phyloP scores from a whole-genome alignment of 176 grass and related monocot genomes.

The Echinochloa phyllopogon region DNA sequence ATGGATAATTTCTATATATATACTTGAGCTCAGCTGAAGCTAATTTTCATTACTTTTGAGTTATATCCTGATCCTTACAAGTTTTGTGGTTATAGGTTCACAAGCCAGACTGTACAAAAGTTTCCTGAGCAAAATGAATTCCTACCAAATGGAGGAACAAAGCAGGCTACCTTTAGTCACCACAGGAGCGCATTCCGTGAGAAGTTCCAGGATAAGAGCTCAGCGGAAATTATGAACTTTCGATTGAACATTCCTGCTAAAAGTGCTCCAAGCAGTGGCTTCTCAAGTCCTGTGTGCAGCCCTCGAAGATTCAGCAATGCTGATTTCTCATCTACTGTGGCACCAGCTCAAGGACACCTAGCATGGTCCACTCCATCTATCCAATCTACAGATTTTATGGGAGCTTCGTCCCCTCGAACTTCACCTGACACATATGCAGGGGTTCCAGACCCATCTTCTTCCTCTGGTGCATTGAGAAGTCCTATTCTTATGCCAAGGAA shows the following conservation, averaged over 20 bases:
- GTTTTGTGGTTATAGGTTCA: constrained; percentile 56
- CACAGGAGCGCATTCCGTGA: constrained; percentile 49
- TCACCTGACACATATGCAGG: constrained; percentile 66
- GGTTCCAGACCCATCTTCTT: constrained; percentile 60
- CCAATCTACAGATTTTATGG: constrained; percentile 50
- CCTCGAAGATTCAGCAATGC: constrained; percentile 74
- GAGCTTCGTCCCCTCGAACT: constrained; percentile 45
- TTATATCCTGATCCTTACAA: constrained; percentile 22
- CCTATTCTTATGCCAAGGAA: constrained; percentile 58
- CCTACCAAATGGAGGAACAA: constrained; percentile 40
- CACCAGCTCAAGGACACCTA: constrained; percentile 53
- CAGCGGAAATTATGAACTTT: constrained; percentile 59
- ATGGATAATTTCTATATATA: background rate
- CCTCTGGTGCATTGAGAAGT: constrained; percentile 53
- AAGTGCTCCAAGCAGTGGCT: constrained; percentile 81
- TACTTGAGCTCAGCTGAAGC: background rate
- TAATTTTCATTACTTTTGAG: constrained; percentile 10
- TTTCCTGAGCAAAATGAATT: constrained; percentile 54
- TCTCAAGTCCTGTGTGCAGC: constrained; percentile 72
- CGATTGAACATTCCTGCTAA: constrained; percentile 77
- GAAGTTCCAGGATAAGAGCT: constrained; percentile 62
- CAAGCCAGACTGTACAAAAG: constrained; percentile 51
- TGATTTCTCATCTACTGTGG: constrained; percentile 41
- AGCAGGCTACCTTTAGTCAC: constrained; percentile 39
- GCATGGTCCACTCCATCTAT: constrained; percentile 57